Base-by-base conservation (phyloP, 129 eudicot species). In the Smallanthus sonchifolius region DNA sequence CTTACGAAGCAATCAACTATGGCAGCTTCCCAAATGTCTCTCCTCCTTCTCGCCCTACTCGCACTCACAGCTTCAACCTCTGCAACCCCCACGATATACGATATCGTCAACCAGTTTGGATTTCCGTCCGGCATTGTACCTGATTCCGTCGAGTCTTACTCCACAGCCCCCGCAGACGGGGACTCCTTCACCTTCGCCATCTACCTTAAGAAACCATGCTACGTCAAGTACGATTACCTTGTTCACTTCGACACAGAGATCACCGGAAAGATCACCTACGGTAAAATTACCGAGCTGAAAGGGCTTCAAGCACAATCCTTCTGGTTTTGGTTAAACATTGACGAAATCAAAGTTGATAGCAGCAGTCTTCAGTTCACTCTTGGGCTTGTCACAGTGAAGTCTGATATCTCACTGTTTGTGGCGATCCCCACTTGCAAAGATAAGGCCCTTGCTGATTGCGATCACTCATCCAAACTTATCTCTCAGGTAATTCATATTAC, bases 41-140 rank as follows among this genome's bases (percentile, higher is more conserved):
- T 69, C 30, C 44, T 48, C 15, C 10, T 81, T 20, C 7, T 62
- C 24, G 3, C 60, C 48, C 48, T 79, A 64, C 20, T 74, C 39
- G 8, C 60, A n/a, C 59, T 72, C 32, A 30, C 67, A 52, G 56
- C 69, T 54, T 35, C 49, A 65, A 34, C 73, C 32, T 15, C 24
- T 1, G 36, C 16, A 3, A 51, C 4, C n/a, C 36, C 85, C 0
- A 64, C 93, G 8, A 85, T 83, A 4, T 85, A 82, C 77, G 87
- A 90, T 10, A 75, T 87, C 47, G 87, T 90, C 40, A 77, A 82
- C 19, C 78, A 67, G 54, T 87, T 11, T 71, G 96, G 91, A 7
- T 92, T 90, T 19, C 93, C 93, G 4, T 69, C 83, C 13, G 93
- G 96, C 65, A 85, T 90, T 43, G 13, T 90, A 4, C 93, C 93